Percentiles rank a stretch among this genome's conserved stretches.
phyloP scores from a whole-genome alignment of 208 protist species.

The Leishmania mexicana region DNA sequence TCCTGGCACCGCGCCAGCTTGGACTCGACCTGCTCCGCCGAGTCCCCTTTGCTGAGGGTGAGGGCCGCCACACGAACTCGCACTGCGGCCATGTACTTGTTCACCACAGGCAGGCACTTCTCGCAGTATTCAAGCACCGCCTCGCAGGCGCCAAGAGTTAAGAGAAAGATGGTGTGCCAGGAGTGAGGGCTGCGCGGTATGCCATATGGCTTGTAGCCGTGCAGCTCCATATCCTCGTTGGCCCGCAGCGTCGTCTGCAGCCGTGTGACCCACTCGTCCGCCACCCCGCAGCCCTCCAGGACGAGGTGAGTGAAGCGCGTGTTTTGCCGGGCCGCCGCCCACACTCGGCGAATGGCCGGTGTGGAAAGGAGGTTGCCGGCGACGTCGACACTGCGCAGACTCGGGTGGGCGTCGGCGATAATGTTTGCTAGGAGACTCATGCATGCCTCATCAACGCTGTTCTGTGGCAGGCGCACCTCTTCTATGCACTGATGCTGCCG shows the following conservation, averaged over 20 bases:
- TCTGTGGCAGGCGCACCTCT: slow-evolving; percentile 60
- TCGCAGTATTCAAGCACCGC: slow-evolving; percentile 49
- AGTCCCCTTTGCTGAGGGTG: slow-evolving; percentile 49
- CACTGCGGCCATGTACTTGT: slow-evolving; percentile 56
- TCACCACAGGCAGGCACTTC: slow-evolving; percentile 59
- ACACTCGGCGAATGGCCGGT: slow-evolving; percentile 67
- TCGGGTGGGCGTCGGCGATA: slow-evolving; percentile 46
- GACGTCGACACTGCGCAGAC: slow-evolving; percentile 61
- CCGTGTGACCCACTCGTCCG: slow-evolving; percentile 68
- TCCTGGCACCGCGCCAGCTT: slow-evolving; percentile 76
- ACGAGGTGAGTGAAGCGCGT: slow-evolving; percentile 40
- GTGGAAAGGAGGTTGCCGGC: slow-evolving; percentile 70
- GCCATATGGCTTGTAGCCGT: slow-evolving; percentile 51
- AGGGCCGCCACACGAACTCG: slow-evolving; percentile 76
- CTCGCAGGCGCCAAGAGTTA: slow-evolving; percentile 51
- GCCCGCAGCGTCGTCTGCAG: slow-evolving; percentile 58
- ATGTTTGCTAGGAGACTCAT: slow-evolving; percentile 68
- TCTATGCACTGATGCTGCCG: slow-evolving; percentile 60
- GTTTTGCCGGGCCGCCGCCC: slow-evolving; percentile 51
- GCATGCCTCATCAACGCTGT: slow-evolving; percentile 62
- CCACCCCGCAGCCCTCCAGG: slow-evolving; percentile 57
- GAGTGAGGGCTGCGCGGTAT: slow-evolving; percentile 36
- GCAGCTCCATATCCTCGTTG: slow-evolving; percentile 50
- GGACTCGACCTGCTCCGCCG: slow-evolving; percentile 43
- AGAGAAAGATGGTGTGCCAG: slow-evolving; percentile 78